These are phyloP conservation scores for Exophiala xenobiotica DNA, from an alignment of 2,329 filamentous ascomycete species.

Conservation along the genomic window DNA sequence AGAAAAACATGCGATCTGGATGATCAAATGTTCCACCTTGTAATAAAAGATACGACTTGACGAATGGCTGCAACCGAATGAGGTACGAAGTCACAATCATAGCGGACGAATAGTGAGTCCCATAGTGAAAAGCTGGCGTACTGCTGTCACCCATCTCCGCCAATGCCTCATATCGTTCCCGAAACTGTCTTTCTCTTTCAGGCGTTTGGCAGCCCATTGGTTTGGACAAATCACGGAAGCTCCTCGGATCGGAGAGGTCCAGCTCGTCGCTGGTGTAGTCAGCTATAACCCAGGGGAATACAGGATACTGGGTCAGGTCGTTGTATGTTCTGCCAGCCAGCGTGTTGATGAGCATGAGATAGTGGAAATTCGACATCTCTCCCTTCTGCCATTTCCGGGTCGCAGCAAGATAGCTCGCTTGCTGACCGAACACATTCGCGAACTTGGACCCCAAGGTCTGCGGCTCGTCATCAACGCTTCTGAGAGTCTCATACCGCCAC, in stretches of 20 bases:
- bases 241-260: constrained; percentile 77
- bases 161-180: constrained; percentile 81
- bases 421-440: constrained; percentile 84
- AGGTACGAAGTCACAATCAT: constrained; percentile 98
- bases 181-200: constrained; percentile 73
- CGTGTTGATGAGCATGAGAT: constrained; percentile 97
- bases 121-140: constrained; percentile 87
- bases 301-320: constrained; percentile 94
- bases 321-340: constrained; percentile 97
- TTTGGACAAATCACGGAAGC: constrained; percentile 87
- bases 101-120: constrained; percentile 96
- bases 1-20: constrained; percentile 92
- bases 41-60: constrained; percentile 88
- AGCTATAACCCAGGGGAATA: constrained; percentile 95
- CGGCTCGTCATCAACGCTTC: constrained; percentile 62
- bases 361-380: constrained; percentile 97
- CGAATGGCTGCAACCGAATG: constrained; percentile 91
- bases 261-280: constrained; percentile 94
- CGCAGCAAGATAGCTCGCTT: constrained; percentile 75
- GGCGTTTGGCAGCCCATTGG: constrained; percentile 91
- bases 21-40: constrained; percentile 98
- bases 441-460: constrained; percentile 81
- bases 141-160: constrained; percentile 80
- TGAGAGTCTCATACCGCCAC: constrained; percentile 86
- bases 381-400: constrained; percentile 89